A percentile compares a stretch with the other conserved stretches of the same genome.
Evolutionary conservation across 495 filamentous ascomycete genomes (phyloP).

Genomic region (Penicillium riverlandense): DNA sequence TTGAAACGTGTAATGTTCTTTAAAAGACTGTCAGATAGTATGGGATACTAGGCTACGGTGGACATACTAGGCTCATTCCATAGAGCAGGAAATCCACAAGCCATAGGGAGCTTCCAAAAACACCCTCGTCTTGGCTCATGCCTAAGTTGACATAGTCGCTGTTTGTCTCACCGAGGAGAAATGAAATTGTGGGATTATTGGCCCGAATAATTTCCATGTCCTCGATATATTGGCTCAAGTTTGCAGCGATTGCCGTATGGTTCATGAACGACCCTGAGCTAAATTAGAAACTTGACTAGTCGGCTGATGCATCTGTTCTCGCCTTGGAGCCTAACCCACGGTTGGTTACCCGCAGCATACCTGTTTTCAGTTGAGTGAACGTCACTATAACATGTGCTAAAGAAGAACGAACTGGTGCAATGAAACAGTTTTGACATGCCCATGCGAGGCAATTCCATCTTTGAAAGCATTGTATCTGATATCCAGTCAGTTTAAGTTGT

Average conservation of each 20-base stretch:
- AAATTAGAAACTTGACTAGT: not conserved
- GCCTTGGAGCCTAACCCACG: constrained; percentile 10
- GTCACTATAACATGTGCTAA: not conserved
- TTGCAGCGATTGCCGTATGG: constrained; percentile 5
- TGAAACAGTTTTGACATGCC: constrained; percentile 11
- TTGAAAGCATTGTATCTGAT: constrained; percentile 3
- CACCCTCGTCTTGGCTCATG: constrained; percentile 11
- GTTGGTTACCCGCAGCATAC: constrained; percentile 8
- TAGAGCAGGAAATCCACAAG: constrained; percentile 9
- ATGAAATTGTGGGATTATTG: constrained; percentile 3
- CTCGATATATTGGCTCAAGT: constrained; percentile 8
- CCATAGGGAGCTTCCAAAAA: constrained; percentile 13
- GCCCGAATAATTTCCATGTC: constrained; percentile 4
- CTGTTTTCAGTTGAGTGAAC: not conserved
- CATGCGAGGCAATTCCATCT: constrained; percentile 5
- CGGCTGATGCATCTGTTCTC: not conserved
- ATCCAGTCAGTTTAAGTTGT: too few species aligned
- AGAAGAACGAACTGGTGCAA: constrained; percentile 7
- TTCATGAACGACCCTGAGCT: constrained; percentile 11
- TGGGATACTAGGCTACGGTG: too few species aligned
- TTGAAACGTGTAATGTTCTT: constrained; percentile 12
- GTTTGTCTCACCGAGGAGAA: constrained; percentile 12
- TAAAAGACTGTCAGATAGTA: not conserved
- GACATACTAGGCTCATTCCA: constrained; percentile 8
- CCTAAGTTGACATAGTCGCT: constrained; percentile 11